Evolutionary conservation across 805 yeast species (phyloP), one percentile per base, ranked within the genome.

Genomic region (Pichia thaimueangensis): DNA sequence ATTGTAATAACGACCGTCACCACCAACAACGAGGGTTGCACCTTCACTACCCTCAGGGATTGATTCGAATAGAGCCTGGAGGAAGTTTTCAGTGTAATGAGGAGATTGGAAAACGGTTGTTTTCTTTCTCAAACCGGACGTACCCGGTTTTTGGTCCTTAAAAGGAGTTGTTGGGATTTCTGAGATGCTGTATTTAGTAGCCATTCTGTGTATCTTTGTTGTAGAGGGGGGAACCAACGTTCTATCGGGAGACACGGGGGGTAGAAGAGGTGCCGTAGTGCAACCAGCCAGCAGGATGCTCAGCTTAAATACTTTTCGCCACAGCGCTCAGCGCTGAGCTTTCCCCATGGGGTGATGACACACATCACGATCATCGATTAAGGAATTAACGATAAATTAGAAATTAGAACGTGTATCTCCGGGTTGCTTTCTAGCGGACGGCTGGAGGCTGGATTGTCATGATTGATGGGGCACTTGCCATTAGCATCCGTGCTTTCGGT

Each of bases 1-100:
- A 60, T 89, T 89, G 70, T 87, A 93, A 71, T 71, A 91, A 54
- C 98, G 80, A 35, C 97, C 97, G 62, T 91, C 98, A 46, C 98
- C 98, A 46, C 98, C 98, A 51, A 91, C 80, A 1, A 89, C 97
- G 47, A 91, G 69, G 4, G 83, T 78, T 4, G 96, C 71, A 45
- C 68, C 83, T 42, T 74, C 42, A 7, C 80, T 67, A 23, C 97
- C 97, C 62, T 91, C 96, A 17, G 97, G 97, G 53, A 91, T 89
- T 29, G 97, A 77, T 43, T 77, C 78, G 42, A 89, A 62, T 46
- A 87, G 75, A 7, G 96, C 76, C 64, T 91, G 98, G 52, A 93
- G 75, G 67, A 91, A 91, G 70, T 93, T 91, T 63, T 91, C 97
- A 1, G 95, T 83, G 68, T 91, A 91, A 61, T 86, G 69, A 55